Percentiles rank a stretch among this genome's conserved stretches.
These are phyloP conservation scores for Penicillium fuscoglaucum DNA, from an alignment of 2,329 filamentous ascomycete species.

Conservation along the genomic window DNA sequence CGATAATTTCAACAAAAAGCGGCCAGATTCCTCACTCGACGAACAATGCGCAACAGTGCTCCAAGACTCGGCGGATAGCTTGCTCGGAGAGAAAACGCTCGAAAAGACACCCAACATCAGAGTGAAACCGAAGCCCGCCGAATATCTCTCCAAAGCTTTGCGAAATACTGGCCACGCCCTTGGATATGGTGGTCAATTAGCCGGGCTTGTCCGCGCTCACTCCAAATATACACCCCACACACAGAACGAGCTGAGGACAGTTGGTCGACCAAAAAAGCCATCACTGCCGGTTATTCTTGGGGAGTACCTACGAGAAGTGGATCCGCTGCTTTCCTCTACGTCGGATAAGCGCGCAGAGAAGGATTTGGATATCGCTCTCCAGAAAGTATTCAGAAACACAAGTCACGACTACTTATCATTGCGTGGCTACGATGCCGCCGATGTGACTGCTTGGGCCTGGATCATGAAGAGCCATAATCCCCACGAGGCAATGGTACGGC, in stretches of 20 bases:
- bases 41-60: not conserved
- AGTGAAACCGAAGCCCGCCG: constrained; percentile 29
- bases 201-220: constrained; percentile 4
- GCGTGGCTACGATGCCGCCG: constrained; percentile 38
- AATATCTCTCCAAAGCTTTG: constrained; percentile 35
- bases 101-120: not conserved
- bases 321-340: constrained; percentile 28
- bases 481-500: constrained; percentile 39
- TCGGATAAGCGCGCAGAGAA: not conserved
- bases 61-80: not conserved
- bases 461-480: constrained; percentile 42
- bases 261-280: constrained; percentile 19
- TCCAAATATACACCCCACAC: not conserved
- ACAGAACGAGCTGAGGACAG: constrained; percentile 9
- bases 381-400: constrained; percentile 34
- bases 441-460: constrained; percentile 51
- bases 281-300: constrained; percentile 40
- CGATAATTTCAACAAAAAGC: not conserved
- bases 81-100: not conserved
- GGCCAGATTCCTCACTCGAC: not conserved
- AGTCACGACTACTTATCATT: constrained; percentile 32
- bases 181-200: constrained; percentile 2
- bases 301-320: constrained; percentile 40
- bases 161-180: constrained; percentile 23
- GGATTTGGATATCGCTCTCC: constrained; percentile 30